Percentiles rank a stretch among this genome's conserved stretches.
These are phyloP conservation scores for Scutellaria baicalensis DNA, from an alignment of 257 asterid genomes.

Conservation along the genomic window DNA sequence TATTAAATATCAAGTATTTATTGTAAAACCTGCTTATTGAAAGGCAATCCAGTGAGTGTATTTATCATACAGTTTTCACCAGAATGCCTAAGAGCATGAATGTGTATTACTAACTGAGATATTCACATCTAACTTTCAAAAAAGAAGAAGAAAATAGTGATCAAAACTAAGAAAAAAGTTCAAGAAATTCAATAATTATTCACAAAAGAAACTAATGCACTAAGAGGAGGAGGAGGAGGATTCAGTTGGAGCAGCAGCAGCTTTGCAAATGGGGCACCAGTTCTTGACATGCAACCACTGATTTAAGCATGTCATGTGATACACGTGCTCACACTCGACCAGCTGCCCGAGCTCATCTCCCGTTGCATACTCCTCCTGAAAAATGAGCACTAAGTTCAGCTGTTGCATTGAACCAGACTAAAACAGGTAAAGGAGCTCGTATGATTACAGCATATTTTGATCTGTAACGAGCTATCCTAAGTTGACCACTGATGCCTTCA, in stretches of 20 bases:
- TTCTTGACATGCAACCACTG: conserved; percentile 81
- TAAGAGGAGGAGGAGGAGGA: conserved; percentile 15
- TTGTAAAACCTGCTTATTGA: neutral
- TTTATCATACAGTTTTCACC: conserved; percentile 9
- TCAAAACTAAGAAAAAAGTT: neutral
- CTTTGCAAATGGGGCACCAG: conserved; percentile 98
- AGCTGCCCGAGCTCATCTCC: conserved; percentile 72
- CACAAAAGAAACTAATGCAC: neutral
- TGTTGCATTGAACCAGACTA: neutral
- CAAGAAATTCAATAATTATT: neutral
- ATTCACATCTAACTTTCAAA: neutral
- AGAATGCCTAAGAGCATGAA: conserved; percentile 2
- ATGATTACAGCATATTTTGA: too few relatives aligned
- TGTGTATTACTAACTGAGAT: neutral
- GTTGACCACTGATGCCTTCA: too few relatives aligned
- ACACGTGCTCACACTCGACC: conserved; percentile 62
- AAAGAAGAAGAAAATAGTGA: neutral
- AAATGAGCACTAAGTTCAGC: neutral
- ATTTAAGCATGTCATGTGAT: conserved; percentile 51
- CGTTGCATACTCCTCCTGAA: conserved; percentile 68
- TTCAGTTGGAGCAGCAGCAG: conserved; percentile 29
- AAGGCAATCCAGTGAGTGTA: conserved; percentile 12
- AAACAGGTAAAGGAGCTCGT: neutral
- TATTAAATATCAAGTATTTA: neutral
- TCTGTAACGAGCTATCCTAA: too few relatives aligned